Percentiles rank a stretch among this genome's conserved stretches.
phyloP scores from a whole-genome alignment of 2,329 filamentous ascomycete genomes.

The Alternaria sp. region DNA sequence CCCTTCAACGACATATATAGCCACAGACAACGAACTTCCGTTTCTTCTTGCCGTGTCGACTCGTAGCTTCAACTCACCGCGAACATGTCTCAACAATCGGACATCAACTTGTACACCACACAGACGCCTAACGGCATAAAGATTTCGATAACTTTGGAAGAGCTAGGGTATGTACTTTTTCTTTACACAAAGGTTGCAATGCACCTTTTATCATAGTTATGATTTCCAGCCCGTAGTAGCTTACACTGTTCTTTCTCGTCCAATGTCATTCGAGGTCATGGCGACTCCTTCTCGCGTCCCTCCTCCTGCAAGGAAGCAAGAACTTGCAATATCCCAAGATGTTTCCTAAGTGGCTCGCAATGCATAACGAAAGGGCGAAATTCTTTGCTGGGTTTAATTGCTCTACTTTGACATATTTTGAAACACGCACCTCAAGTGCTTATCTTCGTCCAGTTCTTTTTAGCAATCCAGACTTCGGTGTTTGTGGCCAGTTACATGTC shows the following conservation, averaged over 20 bases:
- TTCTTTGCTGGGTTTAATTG: no score
- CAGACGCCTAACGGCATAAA: slow-evolving; percentile 92
- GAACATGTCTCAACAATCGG: slow-evolving; percentile 53
- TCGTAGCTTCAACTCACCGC: background rate
- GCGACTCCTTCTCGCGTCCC: background rate
- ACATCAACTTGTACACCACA: slow-evolving; percentile 83
- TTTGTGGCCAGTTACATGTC: background rate
- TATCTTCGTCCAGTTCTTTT: background rate
- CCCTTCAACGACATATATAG: background rate
- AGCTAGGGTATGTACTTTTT: slow-evolving; percentile 66
- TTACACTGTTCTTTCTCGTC: background rate
- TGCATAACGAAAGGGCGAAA: no score
- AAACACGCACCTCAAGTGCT: background rate
- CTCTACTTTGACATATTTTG: background rate
- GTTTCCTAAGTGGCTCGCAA: background rate
- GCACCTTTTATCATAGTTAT: background rate
- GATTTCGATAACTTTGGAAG: slow-evolving; percentile 84
- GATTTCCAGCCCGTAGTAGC: background rate
- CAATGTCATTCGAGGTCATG: background rate
- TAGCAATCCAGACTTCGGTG: background rate
- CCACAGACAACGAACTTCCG: background rate
- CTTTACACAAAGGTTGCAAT: background rate
- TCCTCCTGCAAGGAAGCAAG: background rate
- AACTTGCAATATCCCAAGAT: no score
- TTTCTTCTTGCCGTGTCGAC: background rate